phyloP scores from a whole-genome alignment of 2,329 filamentous ascomycete genomes.

The Cryoendolithus antarcticus region DNA sequence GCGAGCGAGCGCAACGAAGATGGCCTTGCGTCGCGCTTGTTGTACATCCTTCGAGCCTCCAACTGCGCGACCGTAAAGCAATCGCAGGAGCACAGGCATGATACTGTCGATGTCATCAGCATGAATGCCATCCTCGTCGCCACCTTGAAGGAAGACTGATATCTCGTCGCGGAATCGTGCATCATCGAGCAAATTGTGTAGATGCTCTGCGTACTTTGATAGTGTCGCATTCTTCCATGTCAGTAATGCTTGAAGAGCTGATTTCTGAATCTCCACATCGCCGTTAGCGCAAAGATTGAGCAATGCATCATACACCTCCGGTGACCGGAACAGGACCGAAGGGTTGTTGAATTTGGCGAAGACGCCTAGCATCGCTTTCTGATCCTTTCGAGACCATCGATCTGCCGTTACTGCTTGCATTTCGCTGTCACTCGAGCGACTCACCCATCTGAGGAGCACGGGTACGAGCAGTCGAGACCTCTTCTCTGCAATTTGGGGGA shows the following conservation, averaged over 20 bases:
- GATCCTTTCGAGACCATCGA: conserved; percentile 62
- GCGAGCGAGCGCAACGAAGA: conserved; percentile 67
- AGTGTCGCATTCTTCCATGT: conserved; percentile 77
- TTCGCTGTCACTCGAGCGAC: conserved; percentile 31
- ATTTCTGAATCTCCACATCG: conserved; percentile 78
- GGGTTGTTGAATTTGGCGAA: conserved; percentile 83
- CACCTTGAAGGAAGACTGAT: conserved; percentile 63
- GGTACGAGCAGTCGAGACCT: conserved; percentile 75
- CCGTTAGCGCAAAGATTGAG: conserved; percentile 71
- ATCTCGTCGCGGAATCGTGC: conserved; percentile 86
- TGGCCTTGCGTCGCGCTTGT: conserved; percentile 59
- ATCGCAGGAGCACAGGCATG: conserved; percentile 73
- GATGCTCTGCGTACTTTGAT: conserved; percentile 67
- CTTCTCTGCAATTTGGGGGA: conserved; percentile 72
- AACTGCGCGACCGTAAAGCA: conserved; percentile 83
- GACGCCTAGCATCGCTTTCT: conserved; percentile 68
- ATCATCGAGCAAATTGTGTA: conserved; percentile 81
- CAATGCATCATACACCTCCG: conserved; percentile 64
- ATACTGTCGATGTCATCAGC: conserved; percentile 59
- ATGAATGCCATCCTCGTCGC: conserved; percentile 55
- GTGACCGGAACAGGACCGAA: conserved; percentile 63
- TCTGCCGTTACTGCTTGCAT: conserved; percentile 10
- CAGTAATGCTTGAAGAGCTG: conserved; percentile 70
- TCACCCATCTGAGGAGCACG: conserved; percentile 69
- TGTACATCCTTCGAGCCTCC: conserved; percentile 69